Percentiles rank a stretch among this genome's conserved stretches.
These are phyloP conservation scores for Lactarius trivialis DNA, from an alignment of 768 basidiomycete genomes.

Conservation along the genomic window DNA sequence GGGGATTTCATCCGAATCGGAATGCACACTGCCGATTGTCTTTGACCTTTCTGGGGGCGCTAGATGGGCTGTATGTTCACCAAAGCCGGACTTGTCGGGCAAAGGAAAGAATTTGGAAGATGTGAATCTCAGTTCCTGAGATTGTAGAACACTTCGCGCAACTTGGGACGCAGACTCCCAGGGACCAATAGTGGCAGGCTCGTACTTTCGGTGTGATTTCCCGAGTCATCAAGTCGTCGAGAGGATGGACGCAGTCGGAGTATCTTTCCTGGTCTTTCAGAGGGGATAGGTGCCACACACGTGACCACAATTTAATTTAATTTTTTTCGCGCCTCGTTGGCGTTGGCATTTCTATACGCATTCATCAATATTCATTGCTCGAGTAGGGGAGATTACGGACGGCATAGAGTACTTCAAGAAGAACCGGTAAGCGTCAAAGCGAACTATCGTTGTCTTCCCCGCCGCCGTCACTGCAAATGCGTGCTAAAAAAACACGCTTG, in stretches of 20 bases:
- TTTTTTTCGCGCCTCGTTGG: background rate
- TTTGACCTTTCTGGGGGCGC: background rate
- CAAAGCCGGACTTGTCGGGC: background rate
- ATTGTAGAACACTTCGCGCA: background rate
- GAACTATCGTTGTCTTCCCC: no score
- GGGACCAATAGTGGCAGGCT: conserved; percentile 34
- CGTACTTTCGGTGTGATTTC: background rate
- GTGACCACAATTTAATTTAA: background rate
- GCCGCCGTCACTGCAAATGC: background rate
- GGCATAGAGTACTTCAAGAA: background rate
- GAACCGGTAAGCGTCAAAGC: background rate
- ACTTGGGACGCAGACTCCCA: conserved; percentile 55
- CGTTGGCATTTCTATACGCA: conserved; percentile 1
- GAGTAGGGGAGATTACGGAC: background rate
- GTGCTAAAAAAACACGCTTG: no score
- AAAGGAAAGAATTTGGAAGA: conserved; percentile 14
- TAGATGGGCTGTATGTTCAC: background rate
- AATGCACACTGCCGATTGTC: background rate
- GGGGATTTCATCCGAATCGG: background rate
- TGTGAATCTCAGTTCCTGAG: background rate
- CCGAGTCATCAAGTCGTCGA: background rate
- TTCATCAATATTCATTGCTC: no score
- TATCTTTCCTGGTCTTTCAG: no score
- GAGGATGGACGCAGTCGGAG: background rate
- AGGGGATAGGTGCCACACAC: background rate